phyloP scores from a whole-genome alignment of 345 rosid species.

The Litchi chinensis region DNA sequence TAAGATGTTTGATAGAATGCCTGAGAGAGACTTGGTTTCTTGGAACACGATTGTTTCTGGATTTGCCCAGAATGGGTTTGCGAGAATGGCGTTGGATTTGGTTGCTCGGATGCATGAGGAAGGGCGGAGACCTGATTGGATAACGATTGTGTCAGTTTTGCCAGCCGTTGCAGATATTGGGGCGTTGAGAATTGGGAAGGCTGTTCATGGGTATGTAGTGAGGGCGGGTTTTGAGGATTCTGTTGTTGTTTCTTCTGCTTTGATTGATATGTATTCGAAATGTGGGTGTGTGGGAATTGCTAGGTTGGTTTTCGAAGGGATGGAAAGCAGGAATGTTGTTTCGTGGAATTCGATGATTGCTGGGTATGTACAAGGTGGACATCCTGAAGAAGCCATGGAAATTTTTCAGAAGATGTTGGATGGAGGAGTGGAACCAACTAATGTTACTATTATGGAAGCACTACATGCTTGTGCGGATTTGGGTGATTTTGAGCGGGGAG shows the following conservation, averaged over 20 bases:
- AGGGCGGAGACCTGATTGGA: conserved; percentile 61
- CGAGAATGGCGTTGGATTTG: conserved; percentile 56
- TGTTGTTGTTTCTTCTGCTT: conserved; percentile 67
- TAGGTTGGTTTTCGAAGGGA: conserved; percentile 54
- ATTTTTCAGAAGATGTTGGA: conserved; percentile 66
- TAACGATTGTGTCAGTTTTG: conserved; percentile 72
- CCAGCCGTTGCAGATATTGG: conserved; percentile 64
- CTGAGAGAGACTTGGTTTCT: conserved; percentile 76
- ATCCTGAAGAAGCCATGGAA: conserved; percentile 60
- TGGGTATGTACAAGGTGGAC: conserved; percentile 69
- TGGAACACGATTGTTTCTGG: conserved; percentile 90
- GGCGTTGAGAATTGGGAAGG: conserved; percentile 55
- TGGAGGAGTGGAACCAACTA: conserved; percentile 64
- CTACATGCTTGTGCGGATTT: conserved; percentile 75
- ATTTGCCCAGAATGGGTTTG: conserved; percentile 69
- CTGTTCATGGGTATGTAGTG: conserved; percentile 62
- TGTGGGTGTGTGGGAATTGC: conserved; percentile 59
- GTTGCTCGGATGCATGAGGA: conserved; percentile 61
- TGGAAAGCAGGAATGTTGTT: conserved; percentile 58
- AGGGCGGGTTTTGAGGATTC: conserved; percentile 61
- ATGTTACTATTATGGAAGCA: conserved; percentile 67
- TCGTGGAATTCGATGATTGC: conserved; percentile 93
- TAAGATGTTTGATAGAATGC: conserved; percentile 86
- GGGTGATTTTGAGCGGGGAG: conserved; percentile 64
- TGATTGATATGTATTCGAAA: conserved; percentile 77